Evolutionary conservation across 306 rosid species (phyloP).

Genomic region (Cercis canadensis): DNA sequence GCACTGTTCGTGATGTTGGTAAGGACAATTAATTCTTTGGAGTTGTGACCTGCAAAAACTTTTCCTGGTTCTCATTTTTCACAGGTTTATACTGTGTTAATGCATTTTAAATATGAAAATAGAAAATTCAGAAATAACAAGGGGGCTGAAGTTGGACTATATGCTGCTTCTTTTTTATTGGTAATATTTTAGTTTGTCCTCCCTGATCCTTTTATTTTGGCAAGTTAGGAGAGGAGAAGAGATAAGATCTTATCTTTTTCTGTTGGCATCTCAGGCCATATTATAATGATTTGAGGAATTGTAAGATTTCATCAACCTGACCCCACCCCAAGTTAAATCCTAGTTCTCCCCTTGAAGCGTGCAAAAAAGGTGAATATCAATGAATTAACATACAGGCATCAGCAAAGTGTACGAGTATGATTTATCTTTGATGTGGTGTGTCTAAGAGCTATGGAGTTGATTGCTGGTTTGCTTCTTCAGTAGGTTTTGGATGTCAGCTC

Average conservation of each 20-base stretch:
- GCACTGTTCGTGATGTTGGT: constrained; percentile 68
- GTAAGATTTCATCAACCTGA: neutral
- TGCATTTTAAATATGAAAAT: too few species aligned
- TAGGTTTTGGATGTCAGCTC: constrained; percentile 22
- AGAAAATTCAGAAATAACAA: neutral
- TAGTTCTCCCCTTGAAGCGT: neutral
- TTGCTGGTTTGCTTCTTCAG: constrained; percentile 21
- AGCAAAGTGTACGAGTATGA: neutral
- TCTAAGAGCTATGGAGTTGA: constrained; percentile 18
- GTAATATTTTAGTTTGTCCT: constrained; percentile 6
- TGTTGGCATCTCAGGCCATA: constrained; percentile 3
- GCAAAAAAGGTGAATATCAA: neutral
- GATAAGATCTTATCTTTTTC: neutral
- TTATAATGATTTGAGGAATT: neutral
- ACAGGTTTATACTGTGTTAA: neutral
- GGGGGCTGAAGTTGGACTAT: constrained; percentile 20
- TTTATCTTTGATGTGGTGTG: neutral
- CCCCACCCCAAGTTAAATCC: neutral
- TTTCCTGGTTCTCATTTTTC: neutral
- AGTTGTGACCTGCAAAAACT: constrained; percentile 3
- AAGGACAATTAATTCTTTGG: constrained; percentile 42
- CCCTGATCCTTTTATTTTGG: constrained; percentile 11
- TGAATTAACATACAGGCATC: neutral
- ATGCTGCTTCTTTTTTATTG: constrained; percentile 12
- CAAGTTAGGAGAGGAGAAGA: constrained; percentile 25